Base-by-base conservation (phyloP, 441 rosid species). In the Mallotus japonicus region DNA sequence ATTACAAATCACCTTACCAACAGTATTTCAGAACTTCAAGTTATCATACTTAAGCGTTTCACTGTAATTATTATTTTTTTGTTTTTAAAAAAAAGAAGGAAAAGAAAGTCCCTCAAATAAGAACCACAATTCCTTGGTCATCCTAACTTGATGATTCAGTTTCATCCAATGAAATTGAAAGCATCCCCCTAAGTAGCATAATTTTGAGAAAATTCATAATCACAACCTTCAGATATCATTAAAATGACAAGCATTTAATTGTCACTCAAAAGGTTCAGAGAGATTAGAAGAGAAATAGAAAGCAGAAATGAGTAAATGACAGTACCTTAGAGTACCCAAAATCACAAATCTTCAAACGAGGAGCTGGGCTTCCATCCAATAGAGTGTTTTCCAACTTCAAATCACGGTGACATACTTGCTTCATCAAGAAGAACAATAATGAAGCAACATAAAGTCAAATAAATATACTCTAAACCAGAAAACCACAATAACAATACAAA, bases 361-460 rank as follows among this genome's bases (percentile, higher is more conserved):
- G 99, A 55, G 98, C 93, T 0, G 93, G 89, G 74, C 98, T 95
- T 55, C 97, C 99, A 80, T 95, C 99, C 82, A 95, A 72, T 81
- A 95, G 77, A 3, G 98, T 91, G 77, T 95, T 95, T 80, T 95
- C 99, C 75, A 95, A 84, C 79, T 95, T 93, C 84, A 95, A 80
- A 79, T 95, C 99, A 19, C 99, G 86, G 83, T 95, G 99, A 86
- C 99, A 95, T 77, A 95, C 91, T 95, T 93, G 95, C 98, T 95
- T 87, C 82, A 85, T 72, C 75, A 76, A 70, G 34, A 78, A 74
- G 72, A 37, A 80, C 44, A 71, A 76, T 37, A 78, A 72, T 42
- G 64, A 71, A 79, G 67, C 78, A 74, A 78, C 20, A 22, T 10
- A 54, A 59, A 67, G 58, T 70, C 2, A 50, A 24, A 46, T 17